Base-by-base conservation (phyloP, 352 stramenopile species). In the Pythium dissimile region DNA sequence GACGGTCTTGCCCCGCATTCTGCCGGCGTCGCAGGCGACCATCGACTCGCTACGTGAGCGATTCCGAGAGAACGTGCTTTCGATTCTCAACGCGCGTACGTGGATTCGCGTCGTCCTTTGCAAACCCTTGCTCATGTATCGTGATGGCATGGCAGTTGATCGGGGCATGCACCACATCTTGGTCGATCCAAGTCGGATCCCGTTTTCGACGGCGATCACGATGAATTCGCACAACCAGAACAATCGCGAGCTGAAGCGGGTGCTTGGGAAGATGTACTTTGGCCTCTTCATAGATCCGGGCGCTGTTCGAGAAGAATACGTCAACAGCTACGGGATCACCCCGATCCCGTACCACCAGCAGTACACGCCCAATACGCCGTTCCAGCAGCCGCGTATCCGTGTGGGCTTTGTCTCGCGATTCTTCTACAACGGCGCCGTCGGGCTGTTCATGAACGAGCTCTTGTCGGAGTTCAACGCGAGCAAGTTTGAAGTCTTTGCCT, bases 401-500 rank as follows among this genome's bases (percentile, higher is more conserved):
- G 35, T 93, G 20, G 83, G 80, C 10, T 90, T 93, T 39, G 72
- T 88, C 13, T 84, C 75, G 5, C 77, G 80, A 12, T 85, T 80
- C 57, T 70, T 88, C 13, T 80, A 77, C 27, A 84, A 69, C 54
- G 46, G 67, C 5, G 60, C 62, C 20, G 71, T 82, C n/a, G 75
- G 78, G 1, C 44, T 86, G 24, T 86, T 76, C 54, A 78, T 89
- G 67, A 71, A 72, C 26, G 75, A 89, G 53, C 54, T 93, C n/a
- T 59, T 93, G 12, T 67, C 67, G 1, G 69, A 72, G 31, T 57
- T 93, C 6, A 64, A 89, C 41, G 50, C 39, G 18, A 64, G 55
- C 51, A 86, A 83, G 62, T 93, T 87, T 66, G 75, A 93, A 26
- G 68, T 84, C n/a, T 70, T 83, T 27, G 69, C 81, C 3, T 91